Evolutionary conservation across 495 filamentous ascomycete species (phyloP).

Genomic region (Penicillium egyptiacum): DNA sequence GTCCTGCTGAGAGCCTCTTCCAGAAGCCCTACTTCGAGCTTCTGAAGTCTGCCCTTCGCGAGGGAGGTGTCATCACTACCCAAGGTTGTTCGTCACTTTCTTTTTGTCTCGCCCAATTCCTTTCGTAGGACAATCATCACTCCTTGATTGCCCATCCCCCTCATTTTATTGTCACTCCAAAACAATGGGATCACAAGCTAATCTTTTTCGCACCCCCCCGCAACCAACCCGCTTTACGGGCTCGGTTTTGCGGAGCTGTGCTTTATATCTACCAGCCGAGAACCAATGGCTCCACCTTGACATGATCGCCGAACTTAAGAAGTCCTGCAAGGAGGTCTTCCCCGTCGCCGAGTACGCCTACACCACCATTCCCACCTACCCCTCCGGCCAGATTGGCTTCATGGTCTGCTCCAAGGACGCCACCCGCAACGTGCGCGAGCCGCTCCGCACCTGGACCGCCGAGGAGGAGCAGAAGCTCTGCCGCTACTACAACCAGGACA

Average conservation of each 20-base stretch:
- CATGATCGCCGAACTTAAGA: slow-evolving; percentile 87
- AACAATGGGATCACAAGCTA: slow-evolving; percentile 25
- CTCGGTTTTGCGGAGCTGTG: slow-evolving; percentile 37
- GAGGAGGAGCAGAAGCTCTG: slow-evolving; percentile 92
- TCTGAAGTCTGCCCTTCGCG: slow-evolving; percentile 79
- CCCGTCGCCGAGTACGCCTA: slow-evolving; percentile 97
- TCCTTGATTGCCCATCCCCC: slow-evolving; percentile 1
- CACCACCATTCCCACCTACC: slow-evolving; percentile 99
- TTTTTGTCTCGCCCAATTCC: slow-evolving; percentile 32
- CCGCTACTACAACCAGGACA: slow-evolving; percentile 93
- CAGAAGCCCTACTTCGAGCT: slow-evolving; percentile 99
- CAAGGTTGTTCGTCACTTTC: slow-evolving; percentile 98
- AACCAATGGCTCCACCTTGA: slow-evolving; percentile 98
- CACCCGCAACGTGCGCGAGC: slow-evolving; percentile 75
- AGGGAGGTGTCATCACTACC: slow-evolving; percentile 98
- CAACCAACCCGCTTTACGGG: slow-evolving; percentile 41
- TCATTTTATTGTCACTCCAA: background rate
- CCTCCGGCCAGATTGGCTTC: slow-evolving; percentile 98
- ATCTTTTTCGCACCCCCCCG: slow-evolving; percentile 29
- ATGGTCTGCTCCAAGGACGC: slow-evolving; percentile 98
- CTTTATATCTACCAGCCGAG: slow-evolving; percentile 64
- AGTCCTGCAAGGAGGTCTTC: slow-evolving; percentile 96
- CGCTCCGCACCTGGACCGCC: slow-evolving; percentile 70
- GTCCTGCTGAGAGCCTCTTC: slow-evolving; percentile 93
- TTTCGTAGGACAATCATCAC: slow-evolving; percentile 10